Conservation (phyloP, 2,329 filamentous ascomycete species). For the Hirsutella minnesotensis region DNA sequence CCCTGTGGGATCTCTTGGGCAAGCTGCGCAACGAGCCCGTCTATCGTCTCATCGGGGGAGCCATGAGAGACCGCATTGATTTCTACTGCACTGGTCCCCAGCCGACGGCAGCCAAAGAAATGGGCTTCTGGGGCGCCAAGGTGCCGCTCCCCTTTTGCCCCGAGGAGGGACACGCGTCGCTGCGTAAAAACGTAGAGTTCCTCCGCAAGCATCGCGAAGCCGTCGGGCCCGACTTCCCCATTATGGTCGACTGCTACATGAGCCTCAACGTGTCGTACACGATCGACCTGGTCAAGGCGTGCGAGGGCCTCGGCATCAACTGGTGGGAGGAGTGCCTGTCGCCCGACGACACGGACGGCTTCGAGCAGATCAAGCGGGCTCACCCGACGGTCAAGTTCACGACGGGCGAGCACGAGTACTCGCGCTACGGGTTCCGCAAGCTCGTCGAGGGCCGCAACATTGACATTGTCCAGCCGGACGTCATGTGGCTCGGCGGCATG, state of each 20-base stretch:
- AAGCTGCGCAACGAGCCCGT: slow-evolving; percentile 89
- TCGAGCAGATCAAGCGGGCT: slow-evolving; percentile 78
- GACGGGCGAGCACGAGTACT: slow-evolving; percentile 92
- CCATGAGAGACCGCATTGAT: slow-evolving; percentile 69
- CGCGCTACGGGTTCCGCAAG: slow-evolving; percentile 88
- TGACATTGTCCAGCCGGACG: slow-evolving; percentile 89
- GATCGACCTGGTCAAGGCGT: slow-evolving; percentile 78
- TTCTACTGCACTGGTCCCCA: slow-evolving; percentile 95
- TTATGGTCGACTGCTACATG: slow-evolving; percentile 98
- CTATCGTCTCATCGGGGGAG: slow-evolving; percentile 86
- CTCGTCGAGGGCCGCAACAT: slow-evolving; percentile 83
- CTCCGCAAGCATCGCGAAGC: slow-evolving; percentile 72
- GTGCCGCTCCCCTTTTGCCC: slow-evolving; percentile 83
- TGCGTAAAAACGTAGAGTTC: slow-evolving; percentile 85
- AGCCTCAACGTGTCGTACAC: slow-evolving; percentile 86
- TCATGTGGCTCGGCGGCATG: slow-evolving; percentile 94
- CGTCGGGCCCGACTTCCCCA: slow-evolving; percentile 79
- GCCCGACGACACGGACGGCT: slow-evolving; percentile 86
- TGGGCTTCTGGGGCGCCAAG: slow-evolving; percentile 88
- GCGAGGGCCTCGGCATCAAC: slow-evolving; percentile 76
- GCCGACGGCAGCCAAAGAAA: slow-evolving; percentile 64
- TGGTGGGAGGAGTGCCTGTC: slow-evolving; percentile 96
- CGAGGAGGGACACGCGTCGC: slow-evolving; percentile 69
- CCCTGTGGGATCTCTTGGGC: slow-evolving; percentile 83
- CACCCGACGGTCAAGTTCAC: slow-evolving; percentile 90